These are phyloP conservation scores for Aspergillus diversus DNA, from an alignment of 495 filamentous ascomycete species.

Conservation along the genomic window DNA sequence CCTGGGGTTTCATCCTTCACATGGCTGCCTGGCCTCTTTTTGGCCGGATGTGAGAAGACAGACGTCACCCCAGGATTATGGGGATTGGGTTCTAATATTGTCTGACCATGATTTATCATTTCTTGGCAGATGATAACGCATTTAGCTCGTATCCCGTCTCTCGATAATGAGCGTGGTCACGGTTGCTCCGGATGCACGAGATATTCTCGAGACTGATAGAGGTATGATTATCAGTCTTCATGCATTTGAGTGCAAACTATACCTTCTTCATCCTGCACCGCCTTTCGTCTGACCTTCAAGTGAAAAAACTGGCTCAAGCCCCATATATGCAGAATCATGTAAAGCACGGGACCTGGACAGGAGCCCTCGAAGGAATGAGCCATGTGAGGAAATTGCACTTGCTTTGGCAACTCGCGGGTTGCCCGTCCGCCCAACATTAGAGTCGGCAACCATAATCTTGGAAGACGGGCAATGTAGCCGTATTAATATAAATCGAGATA, in stretches of 20 bases:
- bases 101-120: background rate
- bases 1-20: too few relatives aligned
- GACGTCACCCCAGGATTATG: too few relatives aligned
- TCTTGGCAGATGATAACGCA: background rate
- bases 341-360: background rate
- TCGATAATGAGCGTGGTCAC: background rate
- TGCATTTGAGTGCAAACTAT: too few relatives aligned
- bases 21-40: too few relatives aligned
- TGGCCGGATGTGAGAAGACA: too few relatives aligned
- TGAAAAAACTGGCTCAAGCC: too few relatives aligned
- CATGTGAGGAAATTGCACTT: constrained; percentile 1
- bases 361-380: background rate
- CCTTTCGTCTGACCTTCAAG: too few relatives aligned
- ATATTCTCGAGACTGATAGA: background rate
- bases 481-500: background rate
- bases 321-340: background rate
- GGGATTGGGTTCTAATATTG: too few relatives aligned
- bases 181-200: background rate
- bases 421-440: background rate
- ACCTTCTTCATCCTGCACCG: too few relatives aligned
- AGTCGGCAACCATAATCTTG: background rate
- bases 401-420: background rate
- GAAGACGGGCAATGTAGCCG: background rate
- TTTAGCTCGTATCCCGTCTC: background rate
- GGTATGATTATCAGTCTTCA: too few relatives aligned